Evolutionary conservation across 2,329 filamentous ascomycete genomes (phyloP).

Genomic region (Ophiocordyceps camponoti-floridani): DNA sequence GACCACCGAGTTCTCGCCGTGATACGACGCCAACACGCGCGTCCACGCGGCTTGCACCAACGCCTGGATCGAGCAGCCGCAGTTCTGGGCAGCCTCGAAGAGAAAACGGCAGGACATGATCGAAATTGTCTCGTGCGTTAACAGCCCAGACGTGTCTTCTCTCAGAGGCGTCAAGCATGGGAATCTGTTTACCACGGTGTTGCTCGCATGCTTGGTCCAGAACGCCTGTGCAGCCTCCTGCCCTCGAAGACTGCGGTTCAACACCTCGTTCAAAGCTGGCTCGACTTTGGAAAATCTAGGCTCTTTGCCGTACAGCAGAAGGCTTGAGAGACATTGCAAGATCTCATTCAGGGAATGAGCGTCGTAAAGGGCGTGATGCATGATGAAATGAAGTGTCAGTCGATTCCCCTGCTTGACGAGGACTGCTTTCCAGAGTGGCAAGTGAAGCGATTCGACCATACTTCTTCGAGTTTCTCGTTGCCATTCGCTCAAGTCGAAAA

Average conservation of each 20-base stretch:
- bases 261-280: constrained; percentile 20
- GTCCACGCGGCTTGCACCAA: constrained; percentile 66
- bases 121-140: constrained; percentile 15
- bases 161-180: constrained; percentile 53
- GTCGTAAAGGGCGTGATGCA: constrained; percentile 78
- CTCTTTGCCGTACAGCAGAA: constrained; percentile 8
- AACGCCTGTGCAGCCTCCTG: constrained; percentile 28
- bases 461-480: constrained; percentile 12
- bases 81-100: constrained; percentile 32
- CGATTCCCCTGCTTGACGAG: constrained; percentile 17
- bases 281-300: constrained; percentile 10
- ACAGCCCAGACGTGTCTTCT: constrained; percentile 13
- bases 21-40: constrained; percentile 54
- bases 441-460: constrained; percentile 20
- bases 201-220: constrained; percentile 41
- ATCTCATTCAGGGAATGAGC: constrained; percentile 54
- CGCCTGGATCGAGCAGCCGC: constrained; percentile 58
- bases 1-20: constrained; percentile 53
- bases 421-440: constrained; percentile 45
- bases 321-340: constrained; percentile 34
- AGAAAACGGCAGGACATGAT: constrained; percentile 26
- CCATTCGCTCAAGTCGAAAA: constrained; percentile 19
- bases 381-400: constrained; percentile 23
- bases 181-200: constrained; percentile 48
- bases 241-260: constrained; percentile 14